phyloP scores from a whole-genome alignment of 139 green algal genomes.

The Chlorella sp. region DNA sequence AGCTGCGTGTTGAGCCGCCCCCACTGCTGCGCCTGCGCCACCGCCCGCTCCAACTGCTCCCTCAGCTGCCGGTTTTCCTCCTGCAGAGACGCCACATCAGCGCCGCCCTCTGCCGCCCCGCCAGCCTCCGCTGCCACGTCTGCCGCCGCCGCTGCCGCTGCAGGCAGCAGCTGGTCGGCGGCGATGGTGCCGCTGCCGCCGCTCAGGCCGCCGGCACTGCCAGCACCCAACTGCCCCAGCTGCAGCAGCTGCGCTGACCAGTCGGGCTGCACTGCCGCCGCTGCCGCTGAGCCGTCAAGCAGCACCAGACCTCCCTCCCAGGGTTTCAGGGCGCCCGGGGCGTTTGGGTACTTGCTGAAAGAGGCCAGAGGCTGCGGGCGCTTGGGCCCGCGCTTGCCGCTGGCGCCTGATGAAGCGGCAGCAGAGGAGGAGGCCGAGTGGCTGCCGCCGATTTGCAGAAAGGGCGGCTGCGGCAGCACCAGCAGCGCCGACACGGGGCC shows the following conservation, averaged over 20 bases:
- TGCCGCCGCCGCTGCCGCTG: not conserved
- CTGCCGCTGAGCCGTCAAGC: conserved; percentile 54
- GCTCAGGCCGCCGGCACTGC: not conserved
- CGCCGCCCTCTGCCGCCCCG: not conserved
- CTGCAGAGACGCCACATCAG: conserved; percentile 33
- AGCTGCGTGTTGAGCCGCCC: conserved; percentile 58
- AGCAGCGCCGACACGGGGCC: conserved; percentile 67
- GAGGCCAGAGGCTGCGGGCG: conserved; percentile 68
- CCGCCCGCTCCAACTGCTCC: conserved; percentile 50
- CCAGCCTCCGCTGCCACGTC: not conserved
- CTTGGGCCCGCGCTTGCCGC: conserved; percentile 54
- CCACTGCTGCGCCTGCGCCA: conserved; percentile 46
- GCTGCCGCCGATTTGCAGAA: conserved; percentile 12
- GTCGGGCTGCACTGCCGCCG: not conserved
- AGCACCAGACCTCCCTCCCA: conserved; percentile 70
- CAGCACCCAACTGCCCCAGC: not conserved
- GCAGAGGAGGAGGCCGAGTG: not conserved
- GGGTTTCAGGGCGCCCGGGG: conserved; percentile 34
- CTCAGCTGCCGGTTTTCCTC: conserved; percentile 50
- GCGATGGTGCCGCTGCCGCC: not conserved
- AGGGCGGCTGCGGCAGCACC: conserved; percentile 55
- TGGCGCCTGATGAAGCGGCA: not conserved
- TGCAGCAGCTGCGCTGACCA: not conserved
- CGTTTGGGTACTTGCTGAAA: conserved; percentile 69
- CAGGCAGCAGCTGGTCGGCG: not conserved